Evolutionary conservation across 2,329 filamentous ascomycete species (phyloP), one percentile per base, ranked within the genome.

Genomic region (Fusarium sp.): DNA sequence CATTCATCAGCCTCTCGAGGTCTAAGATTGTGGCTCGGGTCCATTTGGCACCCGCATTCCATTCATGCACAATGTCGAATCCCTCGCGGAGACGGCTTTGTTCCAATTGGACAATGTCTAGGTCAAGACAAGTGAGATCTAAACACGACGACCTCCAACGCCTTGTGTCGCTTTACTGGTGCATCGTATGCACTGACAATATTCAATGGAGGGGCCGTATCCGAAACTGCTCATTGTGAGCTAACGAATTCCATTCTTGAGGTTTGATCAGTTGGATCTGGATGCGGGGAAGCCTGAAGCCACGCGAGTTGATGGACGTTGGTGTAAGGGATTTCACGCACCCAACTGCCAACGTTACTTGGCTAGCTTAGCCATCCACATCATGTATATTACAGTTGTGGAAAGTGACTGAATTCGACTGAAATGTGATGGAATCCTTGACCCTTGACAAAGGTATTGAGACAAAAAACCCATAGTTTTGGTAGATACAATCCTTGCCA

Each of bases 31-130:
- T 36, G 34, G 34, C 17, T 66, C 40, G 52, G 47, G 56, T 20
- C 28, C n/a, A 49, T 32, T 40, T 49, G 51, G 62, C 57, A 57
- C 47, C 62, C 56, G 32, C 59, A 60, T 63, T 57, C 55, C 65
- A 58, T 60, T 62, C 55, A 62, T 65, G 57, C 56, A 69, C 61
- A 59, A 57, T 56, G 56, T 62, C 53, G 40, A 73, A 65, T 68
- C 50, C 44, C 43, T 56, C 58, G 59, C 62, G 56, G 65, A 52
- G 32, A 39, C 58, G 61, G 56, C 46, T 58, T 34, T 11, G 11
- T 69, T 67, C 67, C 67, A 70, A 73, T 73, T 73, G 67, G 70
- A 24, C 20, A n/a, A 32, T n/a, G 19, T 26, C 32, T n/a, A 36
- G n/a, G 34, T 36, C 20, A 42, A 55, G 49, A 39, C 40, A 59